Conservation (phyloP, 345 rosid genomes). For the Lenwebbia sp. region DNA sequence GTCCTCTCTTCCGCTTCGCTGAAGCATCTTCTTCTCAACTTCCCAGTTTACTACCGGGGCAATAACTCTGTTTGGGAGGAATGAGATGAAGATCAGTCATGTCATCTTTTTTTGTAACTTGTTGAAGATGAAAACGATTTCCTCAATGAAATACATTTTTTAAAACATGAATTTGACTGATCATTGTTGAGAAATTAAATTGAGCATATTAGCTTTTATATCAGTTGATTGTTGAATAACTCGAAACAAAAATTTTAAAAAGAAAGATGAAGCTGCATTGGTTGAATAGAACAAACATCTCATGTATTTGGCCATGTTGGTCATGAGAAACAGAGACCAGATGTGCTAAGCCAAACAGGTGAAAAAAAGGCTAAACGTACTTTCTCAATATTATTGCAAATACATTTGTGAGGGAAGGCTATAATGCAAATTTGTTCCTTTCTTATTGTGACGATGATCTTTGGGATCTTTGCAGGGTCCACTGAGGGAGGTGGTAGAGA, state of each 20-base stretch:
- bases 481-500: constrained; percentile 50
- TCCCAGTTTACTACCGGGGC: not conserved
- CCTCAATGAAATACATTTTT: not conserved
- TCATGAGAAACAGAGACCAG: not conserved
- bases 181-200: not conserved
- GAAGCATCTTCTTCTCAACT: not conserved
- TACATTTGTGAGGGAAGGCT: not conserved
- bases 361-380: not conserved
- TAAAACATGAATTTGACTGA: not conserved
- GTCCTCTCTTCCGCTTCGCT: not conserved
- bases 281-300: not conserved
- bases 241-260: not conserved
- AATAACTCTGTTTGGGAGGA: not conserved
- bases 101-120: not conserved
- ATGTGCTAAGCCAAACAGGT: not conserved
- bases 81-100: not conserved
- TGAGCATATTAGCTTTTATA: not conserved
- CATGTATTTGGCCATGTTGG: not conserved
- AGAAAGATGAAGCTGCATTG: not conserved
- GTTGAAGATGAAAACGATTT: not conserved
- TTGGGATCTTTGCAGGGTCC: constrained; percentile 33
- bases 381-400: not conserved
- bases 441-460: not conserved
- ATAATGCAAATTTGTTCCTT: not conserved
- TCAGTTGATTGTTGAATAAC: not conserved